Evolutionary conservation across 2,329 filamentous ascomycete species (phyloP), one percentile per base, ranked within the genome.

Genomic region (Bipolaris sorokiniana): DNA sequence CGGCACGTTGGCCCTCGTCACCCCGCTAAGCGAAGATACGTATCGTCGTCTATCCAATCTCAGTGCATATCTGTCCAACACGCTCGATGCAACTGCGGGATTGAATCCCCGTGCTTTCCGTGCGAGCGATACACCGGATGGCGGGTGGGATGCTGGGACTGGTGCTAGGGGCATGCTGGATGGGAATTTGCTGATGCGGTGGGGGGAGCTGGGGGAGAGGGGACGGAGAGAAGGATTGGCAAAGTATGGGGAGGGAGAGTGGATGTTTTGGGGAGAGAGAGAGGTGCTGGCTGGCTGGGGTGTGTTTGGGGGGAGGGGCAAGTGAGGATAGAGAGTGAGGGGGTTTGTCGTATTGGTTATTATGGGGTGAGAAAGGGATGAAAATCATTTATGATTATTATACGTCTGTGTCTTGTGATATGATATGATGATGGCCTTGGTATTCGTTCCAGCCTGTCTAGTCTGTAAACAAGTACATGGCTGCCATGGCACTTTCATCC

Each of bases 1-100:
- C 0, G 95, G 95, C 48, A 85, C 89, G 18, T 78, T 98, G 11
- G 87, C 90, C 0, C 81, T 93, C 7, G 82, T 99, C 9, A 90
- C 90, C 0, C 87, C 94, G 0, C 81, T 98, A 1, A 81, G 88
- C 0, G 94, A 98, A 76, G 82, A 88, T 5, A 83, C 88, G 10
- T 98, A 98, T 77, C 89, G 95, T 1, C 89, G 93, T 0, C 84
- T 99, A 3, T 88, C 88, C 3, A 91, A 91, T 1, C 82, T 99
- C 3, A 86, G 93, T 45, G 90, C 88, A 3, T 92, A 96, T 72
- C 82, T 99, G 1, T 83, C 88, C 7, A 90, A 88, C 33, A 87
- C 88, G 0, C 84, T 97, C 7, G 88, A 91, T 41, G 88, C 92
- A 61, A 80, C 90, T 4, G 91, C 88, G 7, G 92, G 91, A 0